Base-by-base conservation (phyloP, 1,284 basidiomycete species). In the Lentinula novae-zelandiae region DNA sequence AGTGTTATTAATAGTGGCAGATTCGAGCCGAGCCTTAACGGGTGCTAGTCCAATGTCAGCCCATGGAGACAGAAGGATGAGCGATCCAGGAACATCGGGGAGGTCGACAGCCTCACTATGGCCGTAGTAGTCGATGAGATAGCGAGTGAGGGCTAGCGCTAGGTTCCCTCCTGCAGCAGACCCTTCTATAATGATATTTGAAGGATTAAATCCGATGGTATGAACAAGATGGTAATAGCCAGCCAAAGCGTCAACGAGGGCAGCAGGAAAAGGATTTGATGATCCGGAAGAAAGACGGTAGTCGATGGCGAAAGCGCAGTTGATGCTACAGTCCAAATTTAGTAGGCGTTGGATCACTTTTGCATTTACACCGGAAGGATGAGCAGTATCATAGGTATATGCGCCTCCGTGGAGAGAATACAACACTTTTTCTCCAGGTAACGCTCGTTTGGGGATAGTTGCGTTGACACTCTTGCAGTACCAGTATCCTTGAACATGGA, bases 81-180 rank as follows among this genome's bases (percentile, higher is more conserved):
- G 63, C 0, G 69, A 77, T 3, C 72, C 67, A 0, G 82, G 79
- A 5, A 54, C 17, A 66, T 63, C 2, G 52, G 58, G 0, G 70
- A 71, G 10, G 71, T 57, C 7, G 50, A 65, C 1, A 52, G 8
- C 58, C 57, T 44, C n/a, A 33, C 13, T 63, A 65, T 58, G 39
- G 27, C 31, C 27, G 38, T 44, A 49, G 56, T 72, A 62, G 53
- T 73, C 68, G 38, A 75, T 65, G 17, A 81, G 63, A 66, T 80
- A 82, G 0, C 76, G 73, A 5, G 71, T 65, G 33, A 82, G 66
- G 2, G 82, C 81, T 6, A 84, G 66, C 0, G 80, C 82, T 6
- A 88, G 73, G 64, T 86, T 82, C 0, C 79, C 86, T 1, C 88
- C 89, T 0, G 87, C 85, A 5, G 80, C 83, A 66, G 88, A 85